Percentiles rank a stretch among this genome's conserved stretches.
Conservation (phyloP, 2,329 filamentous ascomycete species). For the Fusarium tupiense region DNA sequence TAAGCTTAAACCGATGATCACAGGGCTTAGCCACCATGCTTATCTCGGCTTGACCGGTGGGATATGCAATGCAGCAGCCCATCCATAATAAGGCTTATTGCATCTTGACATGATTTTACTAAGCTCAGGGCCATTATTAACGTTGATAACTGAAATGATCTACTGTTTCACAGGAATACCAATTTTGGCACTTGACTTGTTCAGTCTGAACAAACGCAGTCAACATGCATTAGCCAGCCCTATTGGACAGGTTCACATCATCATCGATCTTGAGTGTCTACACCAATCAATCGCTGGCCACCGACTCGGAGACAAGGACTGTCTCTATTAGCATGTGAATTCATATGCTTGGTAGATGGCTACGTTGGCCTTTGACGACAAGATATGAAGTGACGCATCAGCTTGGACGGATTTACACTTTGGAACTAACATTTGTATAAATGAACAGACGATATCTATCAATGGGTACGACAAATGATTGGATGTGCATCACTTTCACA, state of each 20-base stretch:
- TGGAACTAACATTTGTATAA: background rate
- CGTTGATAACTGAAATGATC: background rate
- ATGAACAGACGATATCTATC: too few relatives aligned
- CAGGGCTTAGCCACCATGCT: background rate
- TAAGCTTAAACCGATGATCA: background rate
- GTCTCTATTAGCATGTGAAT: background rate
- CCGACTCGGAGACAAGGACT: background rate
- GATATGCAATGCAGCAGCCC: background rate
- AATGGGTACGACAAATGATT: background rate
- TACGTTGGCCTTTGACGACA: too few relatives aligned
- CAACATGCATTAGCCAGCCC: background rate
- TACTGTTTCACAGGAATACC: background rate
- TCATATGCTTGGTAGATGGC: background rate
- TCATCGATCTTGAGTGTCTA: background rate
- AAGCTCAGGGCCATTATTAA: background rate
- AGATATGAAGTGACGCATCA: background rate
- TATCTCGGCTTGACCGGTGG: conserved; percentile 18
- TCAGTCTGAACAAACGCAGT: background rate
- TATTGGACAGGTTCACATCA: background rate
- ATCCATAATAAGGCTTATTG: background rate
- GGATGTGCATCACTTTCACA: background rate
- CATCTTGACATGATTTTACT: background rate
- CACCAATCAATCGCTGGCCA: background rate
- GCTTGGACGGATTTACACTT: fast-evolving
- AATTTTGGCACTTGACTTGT: background rate